These are phyloP conservation scores for Nannochloropsis oceanica DNA, from an alignment of 108 stramenopile genomes.

Conservation along the genomic window DNA sequence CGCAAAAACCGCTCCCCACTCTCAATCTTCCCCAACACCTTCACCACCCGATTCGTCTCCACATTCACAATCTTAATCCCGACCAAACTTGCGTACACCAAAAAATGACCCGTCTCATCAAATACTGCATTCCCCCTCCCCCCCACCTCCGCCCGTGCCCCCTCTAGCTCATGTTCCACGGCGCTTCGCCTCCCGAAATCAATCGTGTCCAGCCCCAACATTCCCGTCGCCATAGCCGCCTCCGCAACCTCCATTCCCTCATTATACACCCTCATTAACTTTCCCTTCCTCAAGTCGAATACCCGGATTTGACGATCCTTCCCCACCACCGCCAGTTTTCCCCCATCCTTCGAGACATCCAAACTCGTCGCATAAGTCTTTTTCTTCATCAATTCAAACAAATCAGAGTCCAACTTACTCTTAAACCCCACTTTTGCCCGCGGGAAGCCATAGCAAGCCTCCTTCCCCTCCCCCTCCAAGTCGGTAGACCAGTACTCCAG, in stretches of 20 bases:
- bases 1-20: conserved; percentile 65
- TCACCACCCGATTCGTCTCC: conserved; percentile 49
- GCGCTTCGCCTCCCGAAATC: conserved; percentile 74
- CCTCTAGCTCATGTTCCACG: conserved; percentile 68
- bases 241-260: conserved; percentile 47
- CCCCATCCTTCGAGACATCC: conserved; percentile 38
- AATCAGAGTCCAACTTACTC: conserved; percentile 70
- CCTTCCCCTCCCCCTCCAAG: conserved; percentile 36
- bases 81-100: conserved; percentile 66
- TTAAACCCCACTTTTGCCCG: conserved; percentile 33
- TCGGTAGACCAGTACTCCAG: conserved; percentile 74
- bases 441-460: neutral
- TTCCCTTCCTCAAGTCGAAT: conserved; percentile 58
- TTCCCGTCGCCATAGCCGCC: neutral
- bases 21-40: conserved; percentile 67
- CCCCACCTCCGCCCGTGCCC: conserved; percentile 26
- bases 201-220: conserved; percentile 57
- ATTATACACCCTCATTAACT: conserved; percentile 62
- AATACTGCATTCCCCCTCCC: conserved; percentile 41
- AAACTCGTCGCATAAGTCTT: conserved; percentile 55
- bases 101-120: conserved; percentile 66
- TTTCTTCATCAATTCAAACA: conserved; percentile 71
- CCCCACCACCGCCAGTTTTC: conserved; percentile 55
- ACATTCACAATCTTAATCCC: conserved; percentile 83
- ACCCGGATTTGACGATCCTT: conserved; percentile 64